Conservation (phyloP, 768 basidiomycete species). For the Hypholoma sublateritium region DNA sequence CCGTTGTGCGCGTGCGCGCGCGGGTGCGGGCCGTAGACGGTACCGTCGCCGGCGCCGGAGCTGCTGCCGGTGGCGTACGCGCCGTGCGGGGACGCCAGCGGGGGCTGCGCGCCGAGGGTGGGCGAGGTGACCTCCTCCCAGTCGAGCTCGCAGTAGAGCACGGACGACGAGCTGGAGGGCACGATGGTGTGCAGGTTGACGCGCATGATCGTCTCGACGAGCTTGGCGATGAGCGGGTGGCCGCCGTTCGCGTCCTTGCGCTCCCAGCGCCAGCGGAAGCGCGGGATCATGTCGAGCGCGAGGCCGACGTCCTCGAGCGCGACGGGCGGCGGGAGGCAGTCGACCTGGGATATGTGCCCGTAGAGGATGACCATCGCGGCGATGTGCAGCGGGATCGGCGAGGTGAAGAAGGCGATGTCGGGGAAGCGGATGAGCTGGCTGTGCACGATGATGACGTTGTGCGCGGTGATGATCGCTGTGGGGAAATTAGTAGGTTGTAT, state of each 20-base stretch:
- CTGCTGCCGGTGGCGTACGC: slow-evolving; percentile 23
- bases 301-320: slow-evolving; percentile 84
- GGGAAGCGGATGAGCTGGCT: slow-evolving; percentile 82
- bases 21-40: slow-evolving; percentile 31
- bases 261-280: slow-evolving; percentile 92
- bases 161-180: slow-evolving; percentile 36
- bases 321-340: slow-evolving; percentile 59
- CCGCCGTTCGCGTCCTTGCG: slow-evolving; percentile 78
- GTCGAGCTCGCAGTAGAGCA: slow-evolving; percentile 50
- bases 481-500: slow-evolving; percentile 1
- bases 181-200: slow-evolving; percentile 67
- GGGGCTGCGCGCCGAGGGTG: slow-evolving; percentile 32
- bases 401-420: slow-evolving; percentile 85
- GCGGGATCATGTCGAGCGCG: slow-evolving; percentile 85
- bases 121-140: slow-evolving; percentile 53
- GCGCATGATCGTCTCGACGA: slow-evolving; percentile 79
- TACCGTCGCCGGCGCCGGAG: slow-evolving; percentile 13
- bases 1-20: slow-evolving; percentile 26
- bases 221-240: slow-evolving; percentile 80
- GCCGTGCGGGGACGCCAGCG: slow-evolving; percentile 31
- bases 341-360: slow-evolving; percentile 80
- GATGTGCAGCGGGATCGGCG: slow-evolving; percentile 85
- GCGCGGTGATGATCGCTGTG: slow-evolving; percentile 79
- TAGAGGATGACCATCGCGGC: slow-evolving; percentile 91
- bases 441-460: slow-evolving; percentile 85